Evolutionary conservation across 179 eudicot species (phyloP).

Genomic region (Patellifolia procumbens): DNA sequence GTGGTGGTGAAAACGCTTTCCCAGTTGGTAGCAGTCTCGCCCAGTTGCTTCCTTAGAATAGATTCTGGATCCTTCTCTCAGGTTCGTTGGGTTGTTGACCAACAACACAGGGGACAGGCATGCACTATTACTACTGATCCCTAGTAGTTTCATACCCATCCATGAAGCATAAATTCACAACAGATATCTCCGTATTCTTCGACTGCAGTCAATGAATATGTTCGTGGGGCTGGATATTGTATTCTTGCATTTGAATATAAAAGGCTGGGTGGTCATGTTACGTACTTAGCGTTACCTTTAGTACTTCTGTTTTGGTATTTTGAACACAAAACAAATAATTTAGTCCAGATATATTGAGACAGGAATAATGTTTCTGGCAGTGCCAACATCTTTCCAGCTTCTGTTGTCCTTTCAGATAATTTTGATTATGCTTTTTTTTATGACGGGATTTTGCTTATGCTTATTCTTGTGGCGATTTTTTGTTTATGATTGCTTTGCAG

Average conservation of each 20-base stretch:
- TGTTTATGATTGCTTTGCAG: slow-evolving; percentile 41
- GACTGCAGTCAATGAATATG: neutral
- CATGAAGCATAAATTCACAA: neutral
- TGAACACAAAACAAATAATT: neutral
- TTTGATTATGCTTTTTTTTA: neutral
- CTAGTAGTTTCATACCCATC: neutral
- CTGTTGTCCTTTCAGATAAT: neutral
- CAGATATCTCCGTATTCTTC: neutral
- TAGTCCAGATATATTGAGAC: neutral
- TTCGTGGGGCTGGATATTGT: slow-evolving; percentile 6
- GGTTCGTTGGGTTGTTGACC: no score
- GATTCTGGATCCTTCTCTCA: no score
- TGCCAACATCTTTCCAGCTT: neutral
- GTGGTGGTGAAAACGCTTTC: no score
- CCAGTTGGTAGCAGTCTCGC: no score
- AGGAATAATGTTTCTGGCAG: neutral
- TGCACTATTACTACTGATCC: neutral
- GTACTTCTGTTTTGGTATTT: neutral
- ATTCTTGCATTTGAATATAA: neutral
- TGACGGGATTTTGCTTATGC: neutral
- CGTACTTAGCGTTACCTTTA: neutral
- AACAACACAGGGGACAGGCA: no score
- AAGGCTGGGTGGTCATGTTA: neutral
- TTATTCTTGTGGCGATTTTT: neutral
- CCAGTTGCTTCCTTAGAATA: no score